Base-by-base conservation (phyloP, 345 rosid genomes). In the Eucalyptus rudis region DNA sequence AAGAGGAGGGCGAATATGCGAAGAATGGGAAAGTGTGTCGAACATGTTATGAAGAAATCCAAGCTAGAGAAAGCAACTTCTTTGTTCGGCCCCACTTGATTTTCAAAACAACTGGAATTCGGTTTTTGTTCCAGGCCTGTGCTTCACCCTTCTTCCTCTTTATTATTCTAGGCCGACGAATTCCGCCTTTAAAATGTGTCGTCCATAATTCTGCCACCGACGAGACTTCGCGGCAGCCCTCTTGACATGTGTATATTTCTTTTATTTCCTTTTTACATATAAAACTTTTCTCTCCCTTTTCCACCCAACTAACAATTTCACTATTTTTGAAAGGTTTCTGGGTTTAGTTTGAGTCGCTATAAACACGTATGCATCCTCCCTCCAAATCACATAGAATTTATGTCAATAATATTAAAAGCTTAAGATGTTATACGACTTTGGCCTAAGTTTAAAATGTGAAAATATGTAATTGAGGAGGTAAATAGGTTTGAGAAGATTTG, bases 401-500 rank as follows among this genome's bases (percentile, higher is more conserved):
- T 15, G 17, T 2, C 20, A 51, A 51, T 16, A 15, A 3, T 51
- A 14, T 16, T 14, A 92, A 1, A 98, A 17, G 8, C 40, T 36
- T 15, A n/a, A 19, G 4, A n/a, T 7, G 2, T 31, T 15, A 19
- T 2, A n/a, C 0, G 15, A 49, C 15, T 49, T 49, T 49, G 15
- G 15, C 50, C 6, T 13, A 49, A 49, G 15, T 49, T 49, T 4
- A 49, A 49, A 49, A 49, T 49, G 15, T 49, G 50, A 13, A 49
- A 49, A 4, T 12, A 49, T 13, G 5, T 49, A 0, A 13, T 49
- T 49, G 50, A 0, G 15, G 15, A 49, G 15, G 50, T 1, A 49
- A 49, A 49, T 49, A 13, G 50, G 2, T 13, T 49, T 12, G 1
- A 13, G 0, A 49, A 49, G 2, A 13, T 49, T 49, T 49, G 15